Evolutionary conservation across 441 rosid genomes (phyloP), one percentile per base, ranked within the genome.

Genomic region (Croton laevigatus): DNA sequence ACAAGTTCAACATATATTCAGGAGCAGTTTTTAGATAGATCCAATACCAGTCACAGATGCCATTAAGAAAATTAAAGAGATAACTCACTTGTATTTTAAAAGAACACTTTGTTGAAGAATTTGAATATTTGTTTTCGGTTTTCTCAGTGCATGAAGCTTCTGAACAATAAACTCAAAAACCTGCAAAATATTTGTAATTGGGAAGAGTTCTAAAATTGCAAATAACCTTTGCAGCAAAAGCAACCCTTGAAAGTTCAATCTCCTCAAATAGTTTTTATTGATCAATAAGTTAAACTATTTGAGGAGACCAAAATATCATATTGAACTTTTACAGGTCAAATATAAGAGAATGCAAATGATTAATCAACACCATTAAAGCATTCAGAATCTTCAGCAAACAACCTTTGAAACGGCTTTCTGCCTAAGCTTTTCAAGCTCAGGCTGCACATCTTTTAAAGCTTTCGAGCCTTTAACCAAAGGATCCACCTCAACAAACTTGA

Each of bases 121-220:
- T 81, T 96, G 99, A 75, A 96, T 91, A 79, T 96, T 96, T 74
- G 99, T 96, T 88, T 96, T 96, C 61, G 99, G 99, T 83, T 96
- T 96, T 78, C 99, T 91, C 77, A 96, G 79, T 34, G 99, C 97
- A 77, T 91, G 81, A 68, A 96, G 99, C 86, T 96, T 96, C 85
- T 93, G 99, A 79, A 93, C 96, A 70, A 93, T 89, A 85, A 96
- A 93, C 72, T 96, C 99, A 88, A 90, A 96, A 65, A 91, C 96
- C 99, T 96, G 80, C 49, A 62, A 61, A 22, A 19, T 11, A 27
- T 5, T 58, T 58, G 10, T 1, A 32, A 19, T 42, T 16, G 22
- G 1, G 37, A 10, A 69, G 5, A 53, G n/a, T 19, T 11, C 59
- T 22, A 19, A 27, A 37, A 59, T 54, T 8, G 49, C 40, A 67